Evolutionary conservation across 2,329 filamentous ascomycete species (phyloP).

Genomic region (Acephala macrosclerotiorum): DNA sequence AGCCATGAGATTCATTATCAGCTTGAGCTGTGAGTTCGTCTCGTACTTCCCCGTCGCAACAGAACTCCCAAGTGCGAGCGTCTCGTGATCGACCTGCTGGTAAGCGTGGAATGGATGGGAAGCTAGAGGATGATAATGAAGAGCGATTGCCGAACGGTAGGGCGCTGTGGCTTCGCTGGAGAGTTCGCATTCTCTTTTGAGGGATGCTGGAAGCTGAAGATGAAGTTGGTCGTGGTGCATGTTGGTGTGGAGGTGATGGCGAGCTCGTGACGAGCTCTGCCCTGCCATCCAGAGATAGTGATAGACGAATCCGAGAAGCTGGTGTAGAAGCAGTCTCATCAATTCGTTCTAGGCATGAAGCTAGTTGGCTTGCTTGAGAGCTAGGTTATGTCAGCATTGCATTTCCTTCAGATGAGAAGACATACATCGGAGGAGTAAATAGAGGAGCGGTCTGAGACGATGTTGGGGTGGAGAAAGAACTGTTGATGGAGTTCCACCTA

Average conservation of each 20-base stretch:
- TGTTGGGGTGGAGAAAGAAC: constrained; percentile 58
- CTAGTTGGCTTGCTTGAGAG: constrained; percentile 34
- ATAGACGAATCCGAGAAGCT: constrained; percentile 68
- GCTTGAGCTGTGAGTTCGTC: constrained; percentile 83
- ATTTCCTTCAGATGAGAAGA: constrained; percentile 8
- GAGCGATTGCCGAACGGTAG: constrained; percentile 64
- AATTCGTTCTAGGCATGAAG: constrained; percentile 42
- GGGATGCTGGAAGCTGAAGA: constrained; percentile 52
- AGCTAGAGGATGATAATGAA: constrained; percentile 52
- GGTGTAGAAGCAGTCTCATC: constrained; percentile 31
- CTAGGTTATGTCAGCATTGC: constrained; percentile 29
- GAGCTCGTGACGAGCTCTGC: constrained; percentile 81
- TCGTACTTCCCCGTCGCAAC: constrained; percentile 80
- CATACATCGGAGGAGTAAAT: constrained; percentile 54
- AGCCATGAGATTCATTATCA: constrained; percentile 81
- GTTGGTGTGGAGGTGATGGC: constrained; percentile 68
- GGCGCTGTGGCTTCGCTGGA: constrained; percentile 77
- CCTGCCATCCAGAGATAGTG: constrained; percentile 86
- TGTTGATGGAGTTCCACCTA: constrained; percentile 59
- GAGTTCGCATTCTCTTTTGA: constrained; percentile 54
- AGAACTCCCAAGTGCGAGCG: constrained; percentile 89
- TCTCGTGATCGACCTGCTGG: constrained; percentile 81
- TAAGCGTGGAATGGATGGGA: constrained; percentile 55
- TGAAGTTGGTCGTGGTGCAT: constrained; percentile 55
- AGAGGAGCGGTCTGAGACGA: constrained; percentile 40